phyloP scores from a whole-genome alignment of 495 filamentous ascomycete genomes.

The Platismatia glauca region DNA sequence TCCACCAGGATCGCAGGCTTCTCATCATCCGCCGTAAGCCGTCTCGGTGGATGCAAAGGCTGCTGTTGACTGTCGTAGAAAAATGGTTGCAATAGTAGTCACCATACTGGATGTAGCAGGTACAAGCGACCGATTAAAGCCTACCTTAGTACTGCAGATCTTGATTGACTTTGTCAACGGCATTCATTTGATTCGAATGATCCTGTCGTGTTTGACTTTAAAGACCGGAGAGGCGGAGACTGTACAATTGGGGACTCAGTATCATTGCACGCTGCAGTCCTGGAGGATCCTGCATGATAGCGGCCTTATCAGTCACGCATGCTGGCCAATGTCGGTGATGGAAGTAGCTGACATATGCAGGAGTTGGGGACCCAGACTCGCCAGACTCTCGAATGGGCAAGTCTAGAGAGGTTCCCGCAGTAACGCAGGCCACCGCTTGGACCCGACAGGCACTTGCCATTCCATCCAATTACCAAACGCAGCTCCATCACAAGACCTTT shows the following conservation, averaged over 20 bases:
- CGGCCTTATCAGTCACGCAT: neutral
- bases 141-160: neutral
- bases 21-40: neutral
- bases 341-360: neutral
- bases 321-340: neutral
- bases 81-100: neutral
- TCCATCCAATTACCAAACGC: neutral
- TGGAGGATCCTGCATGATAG: neutral
- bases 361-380: neutral
- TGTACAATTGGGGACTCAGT: no score
- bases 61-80: neutral
- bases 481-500: neutral
- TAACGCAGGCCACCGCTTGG: neutral
- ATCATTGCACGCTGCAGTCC: neutral
- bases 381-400: neutral
- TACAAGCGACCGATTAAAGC: neutral
- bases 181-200: no score
- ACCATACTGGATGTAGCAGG: neutral
- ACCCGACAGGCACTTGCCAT: neutral
- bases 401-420: neutral
- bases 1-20: neutral
- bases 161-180: neutral
- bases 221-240: no score
- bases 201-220: no score
- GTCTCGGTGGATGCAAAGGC: neutral